Conservation (phyloP, 176 grass and related monocot genomes). For the Poa annua region DNA sequence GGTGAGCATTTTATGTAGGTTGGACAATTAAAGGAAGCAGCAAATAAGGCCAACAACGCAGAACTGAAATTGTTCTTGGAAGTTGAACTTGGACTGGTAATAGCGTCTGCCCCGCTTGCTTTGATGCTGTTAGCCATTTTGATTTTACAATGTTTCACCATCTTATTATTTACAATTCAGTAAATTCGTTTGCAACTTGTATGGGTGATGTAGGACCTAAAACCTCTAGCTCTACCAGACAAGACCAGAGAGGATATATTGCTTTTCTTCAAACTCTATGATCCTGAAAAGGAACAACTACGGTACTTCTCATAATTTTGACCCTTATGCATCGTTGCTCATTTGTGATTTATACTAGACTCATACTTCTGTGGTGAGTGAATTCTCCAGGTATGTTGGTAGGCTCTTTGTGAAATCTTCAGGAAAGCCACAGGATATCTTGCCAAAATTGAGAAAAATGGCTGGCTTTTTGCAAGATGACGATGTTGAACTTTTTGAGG, state of each 20-base stretch:
- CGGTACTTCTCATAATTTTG: conserved; percentile 54
- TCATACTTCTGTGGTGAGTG: conserved; percentile 41
- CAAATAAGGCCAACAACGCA: conserved; percentile 76
- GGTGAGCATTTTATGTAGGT: conserved; percentile 61
- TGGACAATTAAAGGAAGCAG: conserved; percentile 79
- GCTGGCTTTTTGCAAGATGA: conserved; percentile 81
- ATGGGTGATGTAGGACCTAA: conserved; percentile 59
- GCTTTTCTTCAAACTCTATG: conserved; percentile 99
- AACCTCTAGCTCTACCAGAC: conserved; percentile 65
- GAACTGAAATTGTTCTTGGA: conserved; percentile 92
- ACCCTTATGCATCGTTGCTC: conserved; percentile 28
- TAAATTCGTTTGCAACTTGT: conserved; percentile 15
- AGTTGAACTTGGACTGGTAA: conserved; percentile 79
- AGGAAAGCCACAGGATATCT: conserved; percentile 81
- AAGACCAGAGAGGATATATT: conserved; percentile 95
- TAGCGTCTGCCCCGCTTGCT: conserved; percentile 7
- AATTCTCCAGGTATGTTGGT: conserved; percentile 81
- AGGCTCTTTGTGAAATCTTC: conserved; percentile 84
- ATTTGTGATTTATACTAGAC: conserved; percentile 25
- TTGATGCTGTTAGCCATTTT: conserved; percentile 14
- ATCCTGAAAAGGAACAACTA: conserved; percentile 92
- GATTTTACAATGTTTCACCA: not conserved
- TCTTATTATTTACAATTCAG: conserved; percentile 33
- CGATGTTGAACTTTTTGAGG: conserved; percentile 97
- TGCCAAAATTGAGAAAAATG: conserved; percentile 85